Conservation (phyloP, 2,329 filamentous ascomycete genomes). For the Penicillium sp. region DNA sequence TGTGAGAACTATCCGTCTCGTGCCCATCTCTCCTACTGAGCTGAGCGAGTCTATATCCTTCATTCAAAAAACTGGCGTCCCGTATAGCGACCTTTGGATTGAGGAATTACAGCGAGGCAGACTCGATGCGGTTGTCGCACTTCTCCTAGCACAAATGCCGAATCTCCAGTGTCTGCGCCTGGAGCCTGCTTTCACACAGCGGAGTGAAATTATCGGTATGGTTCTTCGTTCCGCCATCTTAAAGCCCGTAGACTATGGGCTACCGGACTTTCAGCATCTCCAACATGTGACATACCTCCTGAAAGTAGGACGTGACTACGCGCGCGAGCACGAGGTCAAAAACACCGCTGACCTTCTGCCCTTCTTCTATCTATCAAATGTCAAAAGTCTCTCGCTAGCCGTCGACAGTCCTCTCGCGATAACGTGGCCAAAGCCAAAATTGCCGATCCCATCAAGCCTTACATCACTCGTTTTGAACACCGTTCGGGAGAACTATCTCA, state of each 20-base stretch:
- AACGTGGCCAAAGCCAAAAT: no score
- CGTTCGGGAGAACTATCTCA: no score
- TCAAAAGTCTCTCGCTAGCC: no score
- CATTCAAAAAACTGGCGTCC: constrained; percentile 6
- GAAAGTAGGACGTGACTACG: background rate
- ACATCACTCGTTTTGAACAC: no score
- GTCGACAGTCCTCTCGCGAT: no score
- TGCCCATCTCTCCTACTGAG: background rate
- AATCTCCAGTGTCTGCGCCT: constrained; percentile 18
- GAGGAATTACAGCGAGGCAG: constrained; percentile 12
- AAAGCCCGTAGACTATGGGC: background rate
- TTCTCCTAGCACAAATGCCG: constrained; percentile 19
- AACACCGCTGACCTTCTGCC: no score
- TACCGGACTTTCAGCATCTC: constrained; percentile 9
- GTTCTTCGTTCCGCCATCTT: constrained; percentile 14
- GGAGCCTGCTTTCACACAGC: constrained; percentile 4
- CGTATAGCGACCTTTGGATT: constrained; percentile 15
- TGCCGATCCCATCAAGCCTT: no score
- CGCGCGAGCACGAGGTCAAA: background rate
- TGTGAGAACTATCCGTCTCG: background rate
- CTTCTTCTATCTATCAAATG: no score
- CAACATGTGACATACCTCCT: constrained; percentile 3
- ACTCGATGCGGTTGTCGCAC: constrained; percentile 20
- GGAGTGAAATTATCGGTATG: constrained; percentile 14
- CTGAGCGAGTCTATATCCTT: constrained; percentile 6